Base-by-base conservation (phyloP, 2,329 filamentous ascomycete species). In the Fusarium sp. region DNA sequence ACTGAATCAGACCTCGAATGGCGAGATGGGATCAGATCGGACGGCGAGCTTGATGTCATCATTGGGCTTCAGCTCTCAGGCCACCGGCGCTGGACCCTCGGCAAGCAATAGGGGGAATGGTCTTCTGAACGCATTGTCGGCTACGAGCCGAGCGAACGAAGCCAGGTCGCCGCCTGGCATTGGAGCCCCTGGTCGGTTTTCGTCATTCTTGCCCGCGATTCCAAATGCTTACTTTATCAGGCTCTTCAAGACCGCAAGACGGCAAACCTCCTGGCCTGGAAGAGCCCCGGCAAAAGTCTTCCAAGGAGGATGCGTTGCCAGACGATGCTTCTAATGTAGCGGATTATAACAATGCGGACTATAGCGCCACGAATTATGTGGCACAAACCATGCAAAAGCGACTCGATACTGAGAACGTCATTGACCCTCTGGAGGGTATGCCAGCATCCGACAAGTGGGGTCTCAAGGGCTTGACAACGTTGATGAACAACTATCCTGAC, bases 401-500 rank as follows among this genome's bases (percentile, higher is more conserved):
- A 71, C 74, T 24, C 79, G 56, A 83, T 38, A 71, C 77, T 12
- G 80, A 82, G 9, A 85, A 87, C 42, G 81, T 85, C 17, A 85
- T 89, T 72, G 90, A 92, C 78, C 90, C 90, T 51, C 82, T 92
- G 33, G 84, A 85, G 54, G 88, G 89, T 51, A 90, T 92, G 90
- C 81, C 87, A n/a, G 85, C 88, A 7, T 86, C 86, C 44, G 90
- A 92, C 76, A 91, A 88, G 78, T 92, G 87, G 86, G 90, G 90
- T 9, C 84, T 92, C 54, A 92, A 92, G 79, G 90, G 90, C 15
- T 83, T 92, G 67, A 85, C 87, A 64, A 88, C 89, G 38, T 82
- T 92, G 80, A 91, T 92, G 86, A 90, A 89, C 81, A 90, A 88
- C 78, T 90, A 88, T 72, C 87, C 89, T 20, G 89, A 91, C 73